Base-by-base conservation (phyloP, 345 rosid genomes). In the Eucalyptus urophylla region DNA sequence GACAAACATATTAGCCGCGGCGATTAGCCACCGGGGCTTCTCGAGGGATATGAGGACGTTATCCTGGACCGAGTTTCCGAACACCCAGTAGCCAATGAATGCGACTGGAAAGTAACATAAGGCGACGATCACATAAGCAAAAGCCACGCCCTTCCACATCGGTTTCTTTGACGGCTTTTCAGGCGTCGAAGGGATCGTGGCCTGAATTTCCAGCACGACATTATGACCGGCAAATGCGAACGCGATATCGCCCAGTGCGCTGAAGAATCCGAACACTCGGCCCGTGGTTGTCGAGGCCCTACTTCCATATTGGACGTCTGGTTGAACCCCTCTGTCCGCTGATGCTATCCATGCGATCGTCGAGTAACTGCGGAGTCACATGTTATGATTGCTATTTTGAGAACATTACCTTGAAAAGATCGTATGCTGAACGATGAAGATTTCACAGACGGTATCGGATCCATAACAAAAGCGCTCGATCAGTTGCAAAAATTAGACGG, bases 41-140 rank as follows among this genome's bases (percentile, higher is more conserved):
- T 94, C 91, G 2, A 95, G 93, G 14, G 97, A 94, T 17, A 95
- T 54, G 87, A 96, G 91, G 86, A 96, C 22, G 88, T 95, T 95
- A 88, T 95, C 98, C 60, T 92, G 92, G 19, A 96, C 97, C 3
- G 86, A 88, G 88, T 95, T 94, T 10, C 98, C 97, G 2, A 94
- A 95, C 53, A 91, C 89, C 80, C 90, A 88, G 31, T 95, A 96
- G 13, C 97, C 97, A 47, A 93, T 29, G 8, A 95, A 72, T 37
- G 96, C 91, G n/a, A 95, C 93, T 1, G 97, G 98, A 87, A 96
- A 94, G 90, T 95, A 96, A 89, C 97, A 96, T 69, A 95, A 88
- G 8, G 94, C 96, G 62, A 95, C 95, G 4, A 95, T 91, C 5
- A 93, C 80, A 54, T 95, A 95, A 29, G 96, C 97, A 27, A 94